Evolutionary conservation across 352 stramenopile species (phyloP).

Genomic region (Plasmopara viticola): DNA sequence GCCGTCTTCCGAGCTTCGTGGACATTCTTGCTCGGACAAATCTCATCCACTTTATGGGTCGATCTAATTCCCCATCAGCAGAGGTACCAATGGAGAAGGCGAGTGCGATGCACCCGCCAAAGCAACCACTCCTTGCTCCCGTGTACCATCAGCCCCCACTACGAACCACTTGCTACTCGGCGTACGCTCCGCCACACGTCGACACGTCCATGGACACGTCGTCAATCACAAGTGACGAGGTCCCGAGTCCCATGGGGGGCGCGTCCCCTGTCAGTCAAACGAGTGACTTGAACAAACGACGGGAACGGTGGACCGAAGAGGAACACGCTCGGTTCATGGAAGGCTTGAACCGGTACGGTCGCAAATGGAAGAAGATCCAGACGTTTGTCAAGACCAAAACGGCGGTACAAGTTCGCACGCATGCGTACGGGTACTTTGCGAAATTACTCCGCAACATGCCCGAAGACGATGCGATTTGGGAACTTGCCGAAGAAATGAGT

Average conservation of each 20-base stretch:
- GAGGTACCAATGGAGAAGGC: slow-evolving; percentile 15
- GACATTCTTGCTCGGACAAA: slow-evolving; percentile 63
- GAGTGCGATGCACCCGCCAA: slow-evolving; percentile 9
- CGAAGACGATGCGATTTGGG: slow-evolving; percentile 77
- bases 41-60: slow-evolving; percentile 51
- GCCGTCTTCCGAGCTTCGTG: slow-evolving; percentile 51
- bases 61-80: slow-evolving; percentile 23
- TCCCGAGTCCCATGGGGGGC: slow-evolving; percentile 22
- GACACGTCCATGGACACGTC: slow-evolving; percentile 30
- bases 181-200: slow-evolving; percentile 19
- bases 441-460: slow-evolving; percentile 83
- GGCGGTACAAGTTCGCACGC: slow-evolving; percentile 74
- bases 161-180: slow-evolving; percentile 23
- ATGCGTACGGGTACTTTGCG: slow-evolving; percentile 85
- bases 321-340: slow-evolving; percentile 83
- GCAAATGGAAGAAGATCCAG: slow-evolving; percentile 88
- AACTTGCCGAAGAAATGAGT: slow-evolving; percentile 74
- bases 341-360: slow-evolving; percentile 75
- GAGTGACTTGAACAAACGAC: slow-evolving; percentile 61
- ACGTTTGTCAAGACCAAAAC: slow-evolving; percentile 84
- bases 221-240: slow-evolving; percentile 16
- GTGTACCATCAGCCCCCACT: slow-evolving; percentile 15
- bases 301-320: slow-evolving; percentile 78
- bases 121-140: slow-evolving; percentile 9
- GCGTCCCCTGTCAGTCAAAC: slow-evolving; percentile 52